phyloP scores from a whole-genome alignment of 441 rosid genomes.

The Adansonia grandidieri region DNA sequence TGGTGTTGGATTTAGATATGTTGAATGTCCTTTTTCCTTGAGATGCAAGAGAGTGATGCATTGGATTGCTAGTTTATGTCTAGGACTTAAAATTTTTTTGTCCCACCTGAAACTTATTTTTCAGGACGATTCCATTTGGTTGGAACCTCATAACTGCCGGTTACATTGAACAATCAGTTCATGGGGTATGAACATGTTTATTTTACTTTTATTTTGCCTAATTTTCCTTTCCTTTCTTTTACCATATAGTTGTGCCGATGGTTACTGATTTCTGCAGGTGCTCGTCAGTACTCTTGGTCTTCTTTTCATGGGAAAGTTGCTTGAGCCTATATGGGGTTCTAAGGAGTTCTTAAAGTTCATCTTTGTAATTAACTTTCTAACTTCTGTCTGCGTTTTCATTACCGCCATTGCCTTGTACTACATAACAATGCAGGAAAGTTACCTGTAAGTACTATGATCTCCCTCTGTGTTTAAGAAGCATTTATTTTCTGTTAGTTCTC shows the following conservation, averaged over 20 bases:
- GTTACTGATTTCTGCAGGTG: conserved; percentile 47
- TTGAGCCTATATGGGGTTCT: conserved; percentile 95
- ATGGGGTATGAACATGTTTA: conserved; percentile 63
- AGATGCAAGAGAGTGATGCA: background rate
- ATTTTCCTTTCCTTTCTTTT: background rate
- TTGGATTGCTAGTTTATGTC: background rate
- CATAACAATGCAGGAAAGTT: conserved; percentile 67
- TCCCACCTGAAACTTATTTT: conserved; percentile 19
- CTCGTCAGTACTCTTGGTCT: conserved; percentile 73
- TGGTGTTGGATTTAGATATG: background rate
- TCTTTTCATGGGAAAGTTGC: conserved; percentile 85
- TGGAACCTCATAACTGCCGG: conserved; percentile 96
- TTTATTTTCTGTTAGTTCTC: conserved; percentile 14
- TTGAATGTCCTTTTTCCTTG: background rate
- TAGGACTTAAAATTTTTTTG: background rate
- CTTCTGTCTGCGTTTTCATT: conserved; percentile 76
- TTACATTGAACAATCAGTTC: conserved; percentile 74
- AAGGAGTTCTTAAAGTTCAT: conserved; percentile 95
- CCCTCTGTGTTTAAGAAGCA: conserved; percentile 18
- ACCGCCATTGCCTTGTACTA: conserved; percentile 89
- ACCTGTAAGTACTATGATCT: conserved; percentile 59
- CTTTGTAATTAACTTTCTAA: conserved; percentile 74
- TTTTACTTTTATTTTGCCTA: conserved; percentile 22
- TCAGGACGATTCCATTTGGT: conserved; percentile 94
- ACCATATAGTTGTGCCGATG: conserved; percentile 24